Base-by-base conservation (phyloP, 495 filamentous ascomycete genomes). In the Tuber calosporum region DNA sequence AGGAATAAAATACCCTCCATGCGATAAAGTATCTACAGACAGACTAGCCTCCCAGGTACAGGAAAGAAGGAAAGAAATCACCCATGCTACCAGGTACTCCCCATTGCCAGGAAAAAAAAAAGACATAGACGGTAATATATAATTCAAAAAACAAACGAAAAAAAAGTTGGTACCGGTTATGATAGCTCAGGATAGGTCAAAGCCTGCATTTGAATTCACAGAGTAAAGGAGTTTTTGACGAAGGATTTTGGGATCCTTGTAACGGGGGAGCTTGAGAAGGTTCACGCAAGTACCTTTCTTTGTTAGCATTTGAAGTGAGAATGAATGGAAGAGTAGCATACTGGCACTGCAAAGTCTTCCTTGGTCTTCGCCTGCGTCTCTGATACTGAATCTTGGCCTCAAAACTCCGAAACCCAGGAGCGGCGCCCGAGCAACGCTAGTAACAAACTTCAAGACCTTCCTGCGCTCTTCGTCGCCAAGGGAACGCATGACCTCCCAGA, bases 381-480 rank as follows among this genome's bases (percentile, higher is more conserved):
- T 84, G 68, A 99, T 97, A 76, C 89, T 93, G 81, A 99, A 99
- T 45, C 86, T 85, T 8, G 95, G 95, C 70, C 89, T 92, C 72
- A 99, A 84, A 74, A 93, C 90, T 30, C 87, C 88, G 83, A 99
- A 99, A 2, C 95, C 95, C 34, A 98, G 83, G 69, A 99, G 83
- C 1, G 95, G 95, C n/a, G 93, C 94, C 71, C 95, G 85, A 4
- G 94, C 93, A 39, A 95, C 97, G 41, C 90, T 93, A 1, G 95
- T 98, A 43, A 99, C 96, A 77, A 97, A 99, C 79, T 94, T 95
- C 71, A 99, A 85, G 75, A 99, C 94, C 67, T 93, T 91, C 72
- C 92, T 84, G 4, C 93, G 86, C 77, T 98, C 91, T 36, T 83
- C 86, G 75, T 96, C 92, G 22, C 84, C 84, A 70, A 99, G 85